These are phyloP conservation scores for Silybum marianum DNA, from an alignment of 129 eudicot genomes.

Conservation along the genomic window DNA sequence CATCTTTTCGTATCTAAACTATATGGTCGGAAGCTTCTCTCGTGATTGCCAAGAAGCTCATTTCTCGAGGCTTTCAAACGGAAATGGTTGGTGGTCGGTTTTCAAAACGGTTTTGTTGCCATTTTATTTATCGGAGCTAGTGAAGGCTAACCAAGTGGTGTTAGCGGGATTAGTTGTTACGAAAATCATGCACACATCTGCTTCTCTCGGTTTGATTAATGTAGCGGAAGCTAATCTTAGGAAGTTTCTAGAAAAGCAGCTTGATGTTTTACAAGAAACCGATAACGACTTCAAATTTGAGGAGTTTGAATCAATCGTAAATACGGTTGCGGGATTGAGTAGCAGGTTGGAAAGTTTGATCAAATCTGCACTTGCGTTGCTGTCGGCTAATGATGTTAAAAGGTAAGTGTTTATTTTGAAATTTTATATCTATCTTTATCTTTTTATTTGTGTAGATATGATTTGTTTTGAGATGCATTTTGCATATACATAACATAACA, in stretches of 20 bases:
- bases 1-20: slow-evolving; percentile 65
- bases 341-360: slow-evolving; percentile 43
- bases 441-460: not conserved
- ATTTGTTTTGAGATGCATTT: not conserved
- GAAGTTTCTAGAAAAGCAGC: slow-evolving; percentile 56
- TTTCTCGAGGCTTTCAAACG: slow-evolving; percentile 22
- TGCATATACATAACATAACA: not conserved
- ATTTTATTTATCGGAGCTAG: slow-evolving; percentile 73
- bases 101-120: slow-evolving; percentile 62
- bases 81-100: slow-evolving; percentile 26
- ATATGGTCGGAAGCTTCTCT: slow-evolving; percentile 66
- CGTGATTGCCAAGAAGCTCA: slow-evolving; percentile 62
- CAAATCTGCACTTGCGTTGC: slow-evolving; percentile 53
- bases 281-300: slow-evolving; percentile 15
- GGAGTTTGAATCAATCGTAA: slow-evolving; percentile 43
- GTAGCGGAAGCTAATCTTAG: slow-evolving; percentile 77
- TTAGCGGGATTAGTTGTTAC: slow-evolving; percentile 83
- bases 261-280: slow-evolving; percentile 19
- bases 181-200: slow-evolving; percentile 70
- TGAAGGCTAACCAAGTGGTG: slow-evolving; percentile 75
- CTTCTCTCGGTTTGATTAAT: slow-evolving; percentile 70
- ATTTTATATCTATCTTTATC: not conserved
- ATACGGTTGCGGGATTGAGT: slow-evolving; percentile 50
- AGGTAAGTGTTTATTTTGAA: slow-evolving; percentile 15
- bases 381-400: slow-evolving; percentile 33